Percentiles rank a stretch among this genome's conserved stretches.
Conservation (phyloP, 306 rosid genomes). For the Inga oerstediana region DNA sequence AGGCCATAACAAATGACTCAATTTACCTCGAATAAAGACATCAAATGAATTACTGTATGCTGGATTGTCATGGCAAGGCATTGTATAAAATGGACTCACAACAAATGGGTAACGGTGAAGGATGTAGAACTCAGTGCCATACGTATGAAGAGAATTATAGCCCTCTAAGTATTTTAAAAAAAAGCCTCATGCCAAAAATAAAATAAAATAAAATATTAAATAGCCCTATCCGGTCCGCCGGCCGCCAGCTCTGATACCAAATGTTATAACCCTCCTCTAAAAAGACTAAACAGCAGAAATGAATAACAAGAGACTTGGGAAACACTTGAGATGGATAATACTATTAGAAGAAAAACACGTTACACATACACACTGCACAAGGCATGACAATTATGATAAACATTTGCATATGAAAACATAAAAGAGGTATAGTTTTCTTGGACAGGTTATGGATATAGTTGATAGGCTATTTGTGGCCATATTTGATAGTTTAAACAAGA, state of each 20-base stretch:
- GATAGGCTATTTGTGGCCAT: constrained; percentile 75
- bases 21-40: constrained; percentile 89
- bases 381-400: background rate
- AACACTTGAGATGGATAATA: no score
- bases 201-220: background rate
- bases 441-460: constrained; percentile 87
- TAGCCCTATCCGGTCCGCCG: no score
- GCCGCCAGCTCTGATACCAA: no score
- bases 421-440: constrained; percentile 1
- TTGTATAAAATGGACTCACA: constrained; percentile 91
- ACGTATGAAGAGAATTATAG: constrained; percentile 47
- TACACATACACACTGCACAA: no score
- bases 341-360: no score
- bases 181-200: constrained; percentile 2
- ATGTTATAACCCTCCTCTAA: no score
- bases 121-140: constrained; percentile 89
- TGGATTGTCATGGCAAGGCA: constrained; percentile 87
- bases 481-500: constrained; percentile 70
- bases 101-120: constrained; percentile 89
- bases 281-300: no score
- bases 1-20: background rate
- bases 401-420: constrained; percentile 18
- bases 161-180: background rate
- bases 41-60: constrained; percentile 89
- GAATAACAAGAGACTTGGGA: no score